A percentile compares a stretch with the other conserved stretches of the same genome.
Conservation (phyloP, 768 basidiomycete species). For the Tylopilus rubrobrunneus region DNA sequence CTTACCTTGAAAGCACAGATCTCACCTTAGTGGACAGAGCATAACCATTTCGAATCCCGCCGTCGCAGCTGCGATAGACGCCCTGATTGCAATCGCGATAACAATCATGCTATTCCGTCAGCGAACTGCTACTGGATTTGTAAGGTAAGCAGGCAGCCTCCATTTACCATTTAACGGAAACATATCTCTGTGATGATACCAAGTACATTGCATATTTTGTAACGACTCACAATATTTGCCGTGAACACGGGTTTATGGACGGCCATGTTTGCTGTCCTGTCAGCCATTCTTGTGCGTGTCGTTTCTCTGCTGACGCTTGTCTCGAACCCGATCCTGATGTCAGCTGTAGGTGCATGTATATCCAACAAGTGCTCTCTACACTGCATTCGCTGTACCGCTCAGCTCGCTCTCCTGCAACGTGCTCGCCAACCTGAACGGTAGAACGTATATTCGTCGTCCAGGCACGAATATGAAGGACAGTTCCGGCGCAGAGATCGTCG, state of each 20-base stretch:
- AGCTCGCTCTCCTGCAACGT: slow-evolving; percentile 12
- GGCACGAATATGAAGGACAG: no score
- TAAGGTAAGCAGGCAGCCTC: no score
- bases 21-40: neutral
- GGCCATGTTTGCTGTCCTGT: slow-evolving; percentile 37
- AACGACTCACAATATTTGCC: slow-evolving; percentile 8
- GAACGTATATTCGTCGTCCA: slow-evolving; percentile 5
- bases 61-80: slow-evolving; percentile 1
- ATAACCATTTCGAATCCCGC: neutral
- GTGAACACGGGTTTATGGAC: slow-evolving; percentile 39
- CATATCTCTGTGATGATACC: neutral
- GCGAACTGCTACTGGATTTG: neutral
- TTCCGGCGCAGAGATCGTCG: no score
- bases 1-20: neutral
- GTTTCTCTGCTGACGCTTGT: neutral
- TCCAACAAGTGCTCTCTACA: neutral
- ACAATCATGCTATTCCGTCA: slow-evolving; percentile 1
- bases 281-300: slow-evolving; percentile 5
- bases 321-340: neutral
- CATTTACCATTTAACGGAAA: no score
- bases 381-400: slow-evolving; percentile 2
- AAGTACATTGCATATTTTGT: slow-evolving; percentile 7
- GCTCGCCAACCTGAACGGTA: slow-evolving; percentile 13
- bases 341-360: neutral
- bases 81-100: slow-evolving; percentile 8